phyloP scores from a whole-genome alignment of 2,329 filamentous ascomycete species.

The Ophiobolus disseminans region DNA sequence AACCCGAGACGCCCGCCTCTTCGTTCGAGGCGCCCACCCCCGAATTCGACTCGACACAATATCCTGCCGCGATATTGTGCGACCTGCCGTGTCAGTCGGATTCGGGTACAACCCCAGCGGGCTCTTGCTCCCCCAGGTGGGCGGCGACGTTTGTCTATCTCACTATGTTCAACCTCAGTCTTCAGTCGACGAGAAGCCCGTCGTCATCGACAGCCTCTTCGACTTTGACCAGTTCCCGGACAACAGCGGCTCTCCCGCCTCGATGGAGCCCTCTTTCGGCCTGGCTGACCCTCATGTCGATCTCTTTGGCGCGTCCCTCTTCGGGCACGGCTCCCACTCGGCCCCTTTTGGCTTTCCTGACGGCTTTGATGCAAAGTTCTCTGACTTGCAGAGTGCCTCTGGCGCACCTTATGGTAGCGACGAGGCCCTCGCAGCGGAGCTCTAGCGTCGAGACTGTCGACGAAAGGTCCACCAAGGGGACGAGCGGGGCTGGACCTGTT shows the following conservation, averaged over 20 bases:
- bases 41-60: conserved; percentile 96
- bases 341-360: conserved; percentile 47
- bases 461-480: conserved; percentile 30
- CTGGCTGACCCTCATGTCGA: conserved; percentile 42
- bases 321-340: conserved; percentile 35
- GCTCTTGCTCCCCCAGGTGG: conserved; percentile 30
- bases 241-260: conserved; percentile 25
- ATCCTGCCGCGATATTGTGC: conserved; percentile 99
- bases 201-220: conserved; percentile 44
- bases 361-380: conserved; percentile 50
- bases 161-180: conserved; percentile 45
- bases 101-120: conserved; percentile 30
- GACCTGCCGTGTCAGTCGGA: conserved; percentile 99
- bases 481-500: conserved; percentile 28
- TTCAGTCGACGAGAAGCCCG: conserved; percentile 50
- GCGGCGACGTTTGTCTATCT: conserved; percentile 46
- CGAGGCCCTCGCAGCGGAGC: conserved; percentile 55
- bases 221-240: conserved; percentile 52
- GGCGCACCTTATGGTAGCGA: conserved; percentile 58
- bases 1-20: conserved; percentile 50
- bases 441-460: conserved; percentile 39
- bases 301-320: conserved; percentile 46
- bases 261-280: conserved; percentile 34
- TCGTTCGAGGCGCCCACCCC: conserved; percentile 50
- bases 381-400: conserved; percentile 55